Evolutionary conservation across 768 basidiomycete species (phyloP).

Genomic region (Clitopilus passeckerianus): DNA sequence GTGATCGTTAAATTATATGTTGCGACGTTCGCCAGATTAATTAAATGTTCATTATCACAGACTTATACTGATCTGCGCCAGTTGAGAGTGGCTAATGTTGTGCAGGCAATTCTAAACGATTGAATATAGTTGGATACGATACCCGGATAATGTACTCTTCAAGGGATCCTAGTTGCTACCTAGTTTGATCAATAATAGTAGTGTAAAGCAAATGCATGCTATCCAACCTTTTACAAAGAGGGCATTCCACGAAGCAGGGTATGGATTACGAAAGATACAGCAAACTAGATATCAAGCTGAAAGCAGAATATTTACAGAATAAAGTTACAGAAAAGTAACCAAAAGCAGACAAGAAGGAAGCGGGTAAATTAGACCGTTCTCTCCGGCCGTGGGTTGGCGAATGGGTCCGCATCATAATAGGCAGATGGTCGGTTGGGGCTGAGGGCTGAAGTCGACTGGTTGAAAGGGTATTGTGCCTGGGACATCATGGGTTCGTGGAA

Average conservation of each 20-base stretch:
- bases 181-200: neutral
- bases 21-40: neutral
- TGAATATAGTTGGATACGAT: constrained; percentile 23
- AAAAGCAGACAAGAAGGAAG: neutral
- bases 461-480: neutral
- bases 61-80: constrained; percentile 97
- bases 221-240: neutral
- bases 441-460: neutral
- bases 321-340: neutral
- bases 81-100: constrained; percentile 86
- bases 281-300: neutral
- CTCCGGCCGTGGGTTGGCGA: neutral
- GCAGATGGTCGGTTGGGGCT: neutral
- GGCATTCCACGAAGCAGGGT: neutral
- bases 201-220: neutral
- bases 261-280: neutral
- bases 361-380: neutral
- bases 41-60: constrained; percentile 30
- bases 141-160: neutral
- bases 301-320: neutral
- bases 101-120: constrained; percentile 85
- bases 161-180: neutral
- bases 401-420: neutral
- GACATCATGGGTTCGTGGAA: neutral
- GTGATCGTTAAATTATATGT: constrained; percentile 12